Evolutionary conservation across 2,329 filamentous ascomycete genomes (phyloP).

Genomic region (Verticillium isaacii): DNA sequence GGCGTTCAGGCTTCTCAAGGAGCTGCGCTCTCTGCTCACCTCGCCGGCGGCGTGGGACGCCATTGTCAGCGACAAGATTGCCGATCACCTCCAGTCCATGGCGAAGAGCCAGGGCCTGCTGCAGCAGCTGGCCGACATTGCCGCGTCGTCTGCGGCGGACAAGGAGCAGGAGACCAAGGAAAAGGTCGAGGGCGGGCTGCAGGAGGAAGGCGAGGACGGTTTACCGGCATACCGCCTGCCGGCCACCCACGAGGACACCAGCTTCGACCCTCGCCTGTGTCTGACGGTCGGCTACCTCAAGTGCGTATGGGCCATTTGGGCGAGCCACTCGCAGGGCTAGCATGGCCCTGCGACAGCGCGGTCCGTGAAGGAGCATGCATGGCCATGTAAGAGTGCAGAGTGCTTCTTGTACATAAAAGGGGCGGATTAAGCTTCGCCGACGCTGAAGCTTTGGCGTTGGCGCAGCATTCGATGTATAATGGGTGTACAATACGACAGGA

Average conservation of each 20-base stretch:
- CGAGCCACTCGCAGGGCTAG: conserved; percentile 8
- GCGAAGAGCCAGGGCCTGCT: conserved; percentile 45
- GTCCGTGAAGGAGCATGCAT: too few relatives aligned
- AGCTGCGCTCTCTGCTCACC: conserved; percentile 49
- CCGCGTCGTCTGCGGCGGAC: conserved; percentile 25
- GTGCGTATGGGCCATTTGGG: conserved; percentile 11
- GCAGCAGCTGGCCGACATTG: conserved; percentile 57
- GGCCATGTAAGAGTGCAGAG: too few relatives aligned
- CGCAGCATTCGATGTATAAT: neutral
- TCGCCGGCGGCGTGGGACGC: conserved; percentile 50
- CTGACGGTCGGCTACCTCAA: conserved; percentile 33
- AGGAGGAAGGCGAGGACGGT: neutral
- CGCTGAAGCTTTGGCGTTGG: neutral
- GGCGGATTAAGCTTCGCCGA: neutral
- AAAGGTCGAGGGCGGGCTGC: neutral
- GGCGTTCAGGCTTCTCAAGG: conserved; percentile 48
- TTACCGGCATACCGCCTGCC: conserved; percentile 3
- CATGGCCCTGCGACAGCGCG: neutral
- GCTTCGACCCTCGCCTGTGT: conserved; percentile 33
- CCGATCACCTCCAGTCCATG: conserved; percentile 31
- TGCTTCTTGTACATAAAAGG: too few relatives aligned
- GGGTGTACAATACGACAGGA: neutral
- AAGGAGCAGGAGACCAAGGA: neutral
- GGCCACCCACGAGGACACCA: conserved; percentile 34
- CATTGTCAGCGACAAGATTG: conserved; percentile 46